These are phyloP conservation scores for Neurospora hispaniola DNA, from an alignment of 495 filamentous ascomycete genomes.

Conservation along the genomic window DNA sequence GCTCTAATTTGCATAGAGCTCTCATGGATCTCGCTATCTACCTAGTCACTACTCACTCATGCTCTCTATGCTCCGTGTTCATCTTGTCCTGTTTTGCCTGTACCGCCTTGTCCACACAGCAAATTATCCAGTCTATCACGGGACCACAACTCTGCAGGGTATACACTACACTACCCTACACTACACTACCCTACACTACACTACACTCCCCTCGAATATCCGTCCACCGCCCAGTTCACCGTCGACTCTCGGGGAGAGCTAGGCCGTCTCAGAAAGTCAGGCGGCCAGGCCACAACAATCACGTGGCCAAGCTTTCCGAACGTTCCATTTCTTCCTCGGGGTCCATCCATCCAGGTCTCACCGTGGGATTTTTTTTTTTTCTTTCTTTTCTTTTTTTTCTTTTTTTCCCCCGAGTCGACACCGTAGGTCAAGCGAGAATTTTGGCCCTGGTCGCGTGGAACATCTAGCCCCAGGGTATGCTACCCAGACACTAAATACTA, in stretches of 20 bases:
- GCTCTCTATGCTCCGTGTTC: not conserved
- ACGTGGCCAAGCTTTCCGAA: not conserved
- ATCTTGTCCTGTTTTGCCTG: not conserved
- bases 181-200: not conserved
- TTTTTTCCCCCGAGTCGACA: not conserved
- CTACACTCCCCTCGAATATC: not conserved
- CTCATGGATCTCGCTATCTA: not conserved
- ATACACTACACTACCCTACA: not conserved
- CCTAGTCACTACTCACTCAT: not conserved
- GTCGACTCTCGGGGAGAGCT: not conserved
- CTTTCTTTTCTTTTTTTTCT: too few relatives aligned
- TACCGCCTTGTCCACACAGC: not conserved
- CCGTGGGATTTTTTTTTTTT: not conserved
- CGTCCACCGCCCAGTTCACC: not conserved
- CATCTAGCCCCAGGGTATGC: not conserved
- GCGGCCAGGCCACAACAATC: not conserved
- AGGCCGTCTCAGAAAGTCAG: not conserved
- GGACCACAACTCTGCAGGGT: not conserved
- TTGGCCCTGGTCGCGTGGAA: not conserved
- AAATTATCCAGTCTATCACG: not conserved
- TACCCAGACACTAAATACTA: not conserved
- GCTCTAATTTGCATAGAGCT: not conserved
- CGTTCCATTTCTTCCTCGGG: not conserved
- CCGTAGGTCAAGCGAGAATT: not conserved
- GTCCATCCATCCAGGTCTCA: not conserved